Conservation (phyloP, 2,329 filamentous ascomycete species). For the Stromatinia cepivora region DNA sequence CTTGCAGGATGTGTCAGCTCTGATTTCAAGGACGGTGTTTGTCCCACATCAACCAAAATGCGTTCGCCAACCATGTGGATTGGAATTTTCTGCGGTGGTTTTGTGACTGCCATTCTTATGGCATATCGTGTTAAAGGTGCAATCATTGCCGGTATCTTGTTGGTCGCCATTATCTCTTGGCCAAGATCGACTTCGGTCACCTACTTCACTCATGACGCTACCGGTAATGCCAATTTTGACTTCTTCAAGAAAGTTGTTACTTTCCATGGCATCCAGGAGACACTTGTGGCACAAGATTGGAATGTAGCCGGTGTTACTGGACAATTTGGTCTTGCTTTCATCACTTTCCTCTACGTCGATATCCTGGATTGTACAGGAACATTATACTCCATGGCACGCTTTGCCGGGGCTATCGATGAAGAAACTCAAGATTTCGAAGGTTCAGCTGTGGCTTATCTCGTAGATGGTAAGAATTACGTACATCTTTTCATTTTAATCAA, state of each 20-base stretch:
- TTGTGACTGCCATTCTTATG: slow-evolving; percentile 78
- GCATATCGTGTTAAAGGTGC: slow-evolving; percentile 85
- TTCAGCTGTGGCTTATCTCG: slow-evolving; percentile 78
- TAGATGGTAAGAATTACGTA: slow-evolving; percentile 53
- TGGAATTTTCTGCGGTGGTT: slow-evolving; percentile 81
- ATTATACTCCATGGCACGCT: slow-evolving; percentile 85
- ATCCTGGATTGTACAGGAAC: slow-evolving; percentile 86
- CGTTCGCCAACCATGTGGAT: slow-evolving; percentile 82
- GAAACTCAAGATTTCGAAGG: slow-evolving; percentile 85
- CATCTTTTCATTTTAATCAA: not conserved
- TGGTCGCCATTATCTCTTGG: slow-evolving; percentile 89
- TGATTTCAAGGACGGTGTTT: slow-evolving; percentile 52
- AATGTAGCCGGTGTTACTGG: slow-evolving; percentile 65
- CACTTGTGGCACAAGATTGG: slow-evolving; percentile 75
- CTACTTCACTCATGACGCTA: slow-evolving; percentile 71
- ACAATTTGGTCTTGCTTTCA: slow-evolving; percentile 79
- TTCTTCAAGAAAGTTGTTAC: slow-evolving; percentile 88
- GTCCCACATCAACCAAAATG: slow-evolving; percentile 68
- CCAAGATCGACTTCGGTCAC: slow-evolving; percentile 75
- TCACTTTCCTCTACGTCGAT: slow-evolving; percentile 89
- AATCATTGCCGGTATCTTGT: slow-evolving; percentile 77
- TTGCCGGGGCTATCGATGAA: slow-evolving; percentile 76
- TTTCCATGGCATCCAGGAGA: slow-evolving; percentile 73
- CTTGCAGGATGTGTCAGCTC: slow-evolving; percentile 58
- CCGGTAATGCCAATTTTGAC: slow-evolving; percentile 71